Evolutionary conservation across 1,284 basidiomycete species (phyloP).

Genomic region (Sporisorium graminicola): DNA sequence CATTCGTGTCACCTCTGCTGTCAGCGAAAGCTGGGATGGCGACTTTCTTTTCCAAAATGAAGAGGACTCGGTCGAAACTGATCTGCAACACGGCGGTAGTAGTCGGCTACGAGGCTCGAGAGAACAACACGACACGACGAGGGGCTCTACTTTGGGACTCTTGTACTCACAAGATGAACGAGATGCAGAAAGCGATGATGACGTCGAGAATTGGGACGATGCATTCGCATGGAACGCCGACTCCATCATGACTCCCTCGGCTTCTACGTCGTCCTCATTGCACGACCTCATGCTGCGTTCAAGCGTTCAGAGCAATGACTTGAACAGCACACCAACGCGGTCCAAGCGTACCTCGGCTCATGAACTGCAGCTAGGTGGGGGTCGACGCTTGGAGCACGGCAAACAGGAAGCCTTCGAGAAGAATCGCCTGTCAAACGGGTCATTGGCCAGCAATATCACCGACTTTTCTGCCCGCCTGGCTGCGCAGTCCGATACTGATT

Average conservation of each 20-base stretch:
- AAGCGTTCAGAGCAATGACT: not conserved
- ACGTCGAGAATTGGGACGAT: slow-evolving; percentile 55
- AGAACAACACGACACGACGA: not conserved
- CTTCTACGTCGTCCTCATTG: slow-evolving; percentile 20
- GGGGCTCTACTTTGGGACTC: not conserved
- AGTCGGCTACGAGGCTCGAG: not conserved
- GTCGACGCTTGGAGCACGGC: slow-evolving; percentile 2
- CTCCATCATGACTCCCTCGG: slow-evolving; percentile 16
- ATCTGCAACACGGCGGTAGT: not conserved
- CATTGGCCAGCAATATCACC: slow-evolving; percentile 25
- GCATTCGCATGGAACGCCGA: slow-evolving; percentile 47
- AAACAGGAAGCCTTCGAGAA: not conserved
- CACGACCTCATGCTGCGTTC: slow-evolving; percentile 3
- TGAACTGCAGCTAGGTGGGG: slow-evolving; percentile 5
- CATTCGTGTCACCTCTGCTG: slow-evolving; percentile 40
- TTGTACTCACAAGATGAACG: not conserved
- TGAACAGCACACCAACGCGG: not conserved
- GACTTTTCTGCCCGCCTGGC: slow-evolving; percentile 44
- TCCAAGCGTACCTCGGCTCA: not conserved
- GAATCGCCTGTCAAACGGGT: slow-evolving; percentile 20
- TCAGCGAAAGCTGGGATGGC: slow-evolving; percentile 61
- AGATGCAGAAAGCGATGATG: slow-evolving; percentile 35
- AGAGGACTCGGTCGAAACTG: slow-evolving; percentile 14
- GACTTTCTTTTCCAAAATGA: slow-evolving; percentile 59
- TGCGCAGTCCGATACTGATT: slow-evolving; percentile 36